Evolutionary conservation across 495 filamentous ascomycete species (phyloP).

Genomic region (Penicillium egyptiacum): DNA sequence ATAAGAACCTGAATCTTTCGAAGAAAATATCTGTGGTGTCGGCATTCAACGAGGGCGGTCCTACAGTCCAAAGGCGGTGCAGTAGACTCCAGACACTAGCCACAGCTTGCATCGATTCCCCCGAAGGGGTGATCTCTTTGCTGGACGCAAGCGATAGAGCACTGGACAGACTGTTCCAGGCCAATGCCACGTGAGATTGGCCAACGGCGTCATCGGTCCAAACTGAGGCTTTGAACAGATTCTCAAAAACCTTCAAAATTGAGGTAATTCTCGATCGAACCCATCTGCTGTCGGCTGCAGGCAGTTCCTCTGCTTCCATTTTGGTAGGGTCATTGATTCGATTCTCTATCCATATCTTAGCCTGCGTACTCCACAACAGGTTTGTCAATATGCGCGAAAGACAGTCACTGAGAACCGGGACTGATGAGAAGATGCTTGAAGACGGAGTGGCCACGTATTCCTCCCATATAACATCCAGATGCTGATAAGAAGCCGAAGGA

Average conservation of each 20-base stretch:
- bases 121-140: slow-evolving; percentile 87
- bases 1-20: slow-evolving; percentile 57
- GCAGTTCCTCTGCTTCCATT: slow-evolving; percentile 70
- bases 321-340: slow-evolving; percentile 58
- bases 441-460: slow-evolving; percentile 60
- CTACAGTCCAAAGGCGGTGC: slow-evolving; percentile 62
- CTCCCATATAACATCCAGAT: slow-evolving; percentile 79
- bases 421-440: slow-evolving; percentile 33
- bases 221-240: slow-evolving; percentile 57
- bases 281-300: slow-evolving; percentile 81
- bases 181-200: slow-evolving; percentile 44
- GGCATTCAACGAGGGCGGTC: slow-evolving; percentile 41
- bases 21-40: slow-evolving; percentile 50
- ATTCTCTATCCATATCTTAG: slow-evolving; percentile 70
- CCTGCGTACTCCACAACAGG: slow-evolving; percentile 64
- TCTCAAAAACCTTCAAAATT: slow-evolving; percentile 65
- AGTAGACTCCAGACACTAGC: slow-evolving; percentile 67
- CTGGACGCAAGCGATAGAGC: slow-evolving; percentile 74
- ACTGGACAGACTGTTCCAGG: slow-evolving; percentile 70
- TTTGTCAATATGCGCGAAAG: slow-evolving; percentile 65
- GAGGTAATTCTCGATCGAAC: slow-evolving; percentile 64
- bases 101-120: slow-evolving; percentile 76
- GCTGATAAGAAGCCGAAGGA: slow-evolving; percentile 58
- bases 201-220: slow-evolving; percentile 49
- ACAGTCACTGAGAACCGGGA: slow-evolving; percentile 42